Conservation (phyloP, 1,139 yeast species). For the Taphrina populina region DNA sequence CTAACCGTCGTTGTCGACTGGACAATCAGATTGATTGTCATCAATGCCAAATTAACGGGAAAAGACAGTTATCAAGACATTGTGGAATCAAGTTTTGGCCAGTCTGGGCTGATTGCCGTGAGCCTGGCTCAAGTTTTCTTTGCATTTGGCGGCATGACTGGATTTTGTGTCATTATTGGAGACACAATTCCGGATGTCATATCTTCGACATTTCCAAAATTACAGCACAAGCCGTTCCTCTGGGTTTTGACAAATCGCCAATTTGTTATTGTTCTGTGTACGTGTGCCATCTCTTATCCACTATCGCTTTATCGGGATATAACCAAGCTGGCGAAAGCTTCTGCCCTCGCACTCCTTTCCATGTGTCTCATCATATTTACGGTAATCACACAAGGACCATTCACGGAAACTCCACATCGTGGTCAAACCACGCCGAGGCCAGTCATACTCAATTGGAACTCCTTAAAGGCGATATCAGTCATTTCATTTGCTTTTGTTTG, state of each 20-base stretch:
- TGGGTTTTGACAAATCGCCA: conserved; percentile 64
- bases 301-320: conserved; percentile 77
- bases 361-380: conserved; percentile 76
- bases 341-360: conserved; percentile 79
- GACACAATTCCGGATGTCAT: conserved; percentile 92
- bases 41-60: conserved; percentile 74
- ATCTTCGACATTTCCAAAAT: conserved; percentile 60
- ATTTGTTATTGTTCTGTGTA: conserved; percentile 64
- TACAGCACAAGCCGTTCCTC: conserved; percentile 48
- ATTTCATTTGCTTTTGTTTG: conserved; percentile 93
- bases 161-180: conserved; percentile 90
- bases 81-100: conserved; percentile 76
- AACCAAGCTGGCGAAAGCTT: conserved; percentile 81
- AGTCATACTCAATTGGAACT: conserved; percentile 60
- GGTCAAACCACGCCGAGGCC: conserved; percentile 52
- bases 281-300: conserved; percentile 76
- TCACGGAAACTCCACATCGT: conserved; percentile 52
- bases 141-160: conserved; percentile 93
- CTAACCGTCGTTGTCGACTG: conserved; percentile 79
- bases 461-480: conserved; percentile 87
- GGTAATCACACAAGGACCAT: conserved; percentile 73
- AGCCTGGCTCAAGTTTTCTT: conserved; percentile 77
- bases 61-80: conserved; percentile 82
- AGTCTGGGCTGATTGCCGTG: conserved; percentile 63
- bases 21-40: conserved; percentile 78